Conservation (phyloP, 2,329 filamentous ascomycete species). For the Blastomyces parvus region DNA sequence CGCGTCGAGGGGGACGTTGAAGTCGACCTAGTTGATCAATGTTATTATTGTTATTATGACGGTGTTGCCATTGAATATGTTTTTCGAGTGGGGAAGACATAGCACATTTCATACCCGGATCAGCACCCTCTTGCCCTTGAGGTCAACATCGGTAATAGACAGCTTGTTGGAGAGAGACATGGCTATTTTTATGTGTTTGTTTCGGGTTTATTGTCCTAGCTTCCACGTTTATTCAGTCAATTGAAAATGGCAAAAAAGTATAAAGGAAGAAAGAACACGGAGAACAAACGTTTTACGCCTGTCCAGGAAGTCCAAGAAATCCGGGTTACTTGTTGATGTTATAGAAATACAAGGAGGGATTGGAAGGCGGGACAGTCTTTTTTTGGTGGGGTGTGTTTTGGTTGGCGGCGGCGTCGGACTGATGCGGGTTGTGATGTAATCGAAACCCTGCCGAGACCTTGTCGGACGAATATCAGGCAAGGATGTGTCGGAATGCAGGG, state of each 20-base stretch:
- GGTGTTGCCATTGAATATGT: not conserved
- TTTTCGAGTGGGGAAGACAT: not conserved
- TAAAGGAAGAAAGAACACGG: not conserved
- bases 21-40: conserved; percentile 65
- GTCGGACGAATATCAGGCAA: no score
- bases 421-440: conserved; percentile 5
- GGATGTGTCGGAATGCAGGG: not conserved
- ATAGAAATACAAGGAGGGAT: not conserved
- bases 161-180: conserved; percentile 99
- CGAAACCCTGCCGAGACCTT: not conserved
- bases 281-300: not conserved
- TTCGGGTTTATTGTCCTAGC: not conserved
- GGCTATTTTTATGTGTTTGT: conserved; percentile 21
- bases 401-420: not conserved
- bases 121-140: conserved; percentile 96
- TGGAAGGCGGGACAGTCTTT: not conserved
- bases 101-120: conserved; percentile 65
- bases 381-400: not conserved
- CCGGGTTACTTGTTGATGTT: not conserved
- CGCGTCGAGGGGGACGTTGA: conserved; percentile 94
- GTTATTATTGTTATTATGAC: not conserved
- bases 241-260: not conserved
- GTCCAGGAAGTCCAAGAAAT: not conserved
- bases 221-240: not conserved
- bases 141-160: conserved; percentile 87